Base-by-base conservation (phyloP, 2,329 filamentous ascomycete genomes). In the Trichoderma sp. region DNA sequence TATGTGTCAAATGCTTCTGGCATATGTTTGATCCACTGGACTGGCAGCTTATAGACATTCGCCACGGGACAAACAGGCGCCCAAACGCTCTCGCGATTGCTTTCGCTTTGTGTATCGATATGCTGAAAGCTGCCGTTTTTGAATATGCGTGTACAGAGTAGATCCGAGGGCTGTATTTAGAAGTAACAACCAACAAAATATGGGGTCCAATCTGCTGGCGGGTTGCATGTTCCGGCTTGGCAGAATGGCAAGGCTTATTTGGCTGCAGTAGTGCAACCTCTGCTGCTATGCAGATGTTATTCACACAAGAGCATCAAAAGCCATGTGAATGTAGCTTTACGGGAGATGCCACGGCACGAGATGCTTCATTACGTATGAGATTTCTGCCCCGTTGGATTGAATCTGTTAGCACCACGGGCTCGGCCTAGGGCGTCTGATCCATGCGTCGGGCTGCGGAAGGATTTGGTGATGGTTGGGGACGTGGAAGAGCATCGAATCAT, bases 181-280 rank as follows among this genome's bases (percentile, higher is more conserved):
- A 37, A 16, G 13, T 34, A 34, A 34, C 8, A 39, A 24, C 59
- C 30, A 34, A 24, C 14, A 55, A 21, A 64, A 55, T 55, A 64
- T 64, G 60, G 60, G 60, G n/a, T 3, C 8, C n/a, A 64, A 64
- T 43, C 60, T 64, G 37, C 49, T 39, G 49, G 49, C 46, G 16
- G 56, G 46, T 39, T 64, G 60, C n/a, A 39, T 37, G 59, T 52
- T 34, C 28, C 30, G 46, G 46, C 30, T 21, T 39, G 60, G 30
- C 49, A 28, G 49, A 54, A 21, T 49, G 32, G 60, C 60, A 32
- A 54, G 60, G 60, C 60, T 54, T 32, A 64, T 21, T 64, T 55
- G 46, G n/a, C 21, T 24, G 46, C 46, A 24, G 46, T 24, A 49
- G 46, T 49, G 46, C 46, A 11, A 49, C n/a, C 21, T 49, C n/a